Percentiles rank a stretch among this genome's conserved stretches.
Evolutionary conservation across 257 asterid species (phyloP).

Genomic region (Osmanthus fragrans): DNA sequence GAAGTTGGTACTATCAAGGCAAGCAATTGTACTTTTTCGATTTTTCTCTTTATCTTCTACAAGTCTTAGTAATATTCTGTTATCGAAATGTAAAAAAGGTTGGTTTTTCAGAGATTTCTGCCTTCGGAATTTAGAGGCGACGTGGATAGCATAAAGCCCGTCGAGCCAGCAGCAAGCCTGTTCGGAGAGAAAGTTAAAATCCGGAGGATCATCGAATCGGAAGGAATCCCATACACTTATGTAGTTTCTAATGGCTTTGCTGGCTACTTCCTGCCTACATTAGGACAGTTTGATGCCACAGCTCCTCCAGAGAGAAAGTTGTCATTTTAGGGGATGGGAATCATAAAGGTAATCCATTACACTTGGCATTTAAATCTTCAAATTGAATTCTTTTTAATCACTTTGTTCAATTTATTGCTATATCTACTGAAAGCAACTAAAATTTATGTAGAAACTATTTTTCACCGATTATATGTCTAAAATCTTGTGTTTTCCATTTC

Average conservation of each 20-base stretch:
- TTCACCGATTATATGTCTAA: background rate
- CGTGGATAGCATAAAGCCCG: conserved; percentile 19
- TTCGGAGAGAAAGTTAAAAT: conserved; percentile 5
- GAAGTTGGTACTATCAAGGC: conserved; percentile 42
- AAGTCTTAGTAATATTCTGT: too few species aligned
- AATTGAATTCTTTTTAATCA: background rate
- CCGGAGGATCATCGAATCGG: conserved; percentile 26
- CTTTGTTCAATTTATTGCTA: too few species aligned
- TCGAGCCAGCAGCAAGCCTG: conserved; percentile 19
- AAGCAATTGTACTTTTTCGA: background rate
- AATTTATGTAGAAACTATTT: background rate
- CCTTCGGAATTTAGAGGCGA: conserved; percentile 31
- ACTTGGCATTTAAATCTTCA: background rate
- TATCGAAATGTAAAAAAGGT: too few species aligned
- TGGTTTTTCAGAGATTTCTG: conserved; percentile 27
- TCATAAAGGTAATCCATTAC: conserved; percentile 22
- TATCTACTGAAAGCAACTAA: too few species aligned
- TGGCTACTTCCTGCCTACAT: conserved; percentile 6
- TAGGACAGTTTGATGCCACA: conserved; percentile 1
- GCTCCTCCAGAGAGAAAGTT: conserved; percentile 31
- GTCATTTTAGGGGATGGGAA: conserved; percentile 32
- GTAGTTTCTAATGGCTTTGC: conserved; percentile 20
- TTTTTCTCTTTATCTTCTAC: too few species aligned
- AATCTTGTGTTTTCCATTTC: background rate
- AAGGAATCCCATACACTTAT: conserved; percentile 26